phyloP scores from a whole-genome alignment of 2,329 filamentous ascomycete genomes.

The Whalleya microplaca region DNA sequence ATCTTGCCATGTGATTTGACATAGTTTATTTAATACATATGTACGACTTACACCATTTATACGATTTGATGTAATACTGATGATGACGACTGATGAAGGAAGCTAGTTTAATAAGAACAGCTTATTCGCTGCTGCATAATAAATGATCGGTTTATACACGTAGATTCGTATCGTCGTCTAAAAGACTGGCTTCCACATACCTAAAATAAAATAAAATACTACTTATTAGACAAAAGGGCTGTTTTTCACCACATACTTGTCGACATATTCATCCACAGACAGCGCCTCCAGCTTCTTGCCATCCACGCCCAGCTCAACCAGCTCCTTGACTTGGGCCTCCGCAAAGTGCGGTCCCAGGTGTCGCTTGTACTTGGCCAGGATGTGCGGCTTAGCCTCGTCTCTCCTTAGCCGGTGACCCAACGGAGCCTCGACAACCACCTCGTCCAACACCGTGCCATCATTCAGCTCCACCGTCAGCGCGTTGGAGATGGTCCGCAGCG shows the following conservation, averaged over 20 bases:
- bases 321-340: constrained; percentile 75
- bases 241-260: constrained; percentile 63
- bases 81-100: neutral
- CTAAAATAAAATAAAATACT: too few species aligned
- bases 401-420: constrained; percentile 88
- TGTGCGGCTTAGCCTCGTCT: constrained; percentile 97
- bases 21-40: too few species aligned
- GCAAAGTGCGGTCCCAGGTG: constrained; percentile 85
- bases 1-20: too few species aligned
- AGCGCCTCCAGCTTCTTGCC: constrained; percentile 74
- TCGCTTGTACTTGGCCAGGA: constrained; percentile 92
- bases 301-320: constrained; percentile 80
- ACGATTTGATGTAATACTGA: neutral
- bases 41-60: neutral
- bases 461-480: constrained; percentile 93
- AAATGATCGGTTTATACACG: neutral
- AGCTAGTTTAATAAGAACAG: too few species aligned
- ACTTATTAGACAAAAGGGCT: constrained; percentile 68
- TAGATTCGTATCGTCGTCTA: neutral
- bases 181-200: constrained; percentile 2
- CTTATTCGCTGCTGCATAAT: neutral
- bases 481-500: constrained; percentile 95
- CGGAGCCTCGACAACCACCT: constrained; percentile 91
- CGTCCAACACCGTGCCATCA: constrained; percentile 88
- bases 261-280: constrained; percentile 91